Evolutionary conservation across 805 yeast species (phyloP).

Genomic region (Hanseniaspora lindneri): DNA sequence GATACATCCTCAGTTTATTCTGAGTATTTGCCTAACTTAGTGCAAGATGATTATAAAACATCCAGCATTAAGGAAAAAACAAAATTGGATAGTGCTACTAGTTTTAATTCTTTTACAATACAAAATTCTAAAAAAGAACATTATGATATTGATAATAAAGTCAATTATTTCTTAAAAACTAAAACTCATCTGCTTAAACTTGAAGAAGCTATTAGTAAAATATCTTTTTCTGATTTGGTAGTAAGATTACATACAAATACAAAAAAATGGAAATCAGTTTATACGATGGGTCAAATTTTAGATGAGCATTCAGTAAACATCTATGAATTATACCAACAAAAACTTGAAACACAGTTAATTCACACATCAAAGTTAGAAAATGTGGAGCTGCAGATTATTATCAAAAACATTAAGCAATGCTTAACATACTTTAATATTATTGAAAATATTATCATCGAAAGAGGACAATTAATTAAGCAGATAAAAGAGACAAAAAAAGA

Average conservation of each 20-base stretch:
- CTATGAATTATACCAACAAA: constrained; percentile 12
- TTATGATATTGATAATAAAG: too few species aligned
- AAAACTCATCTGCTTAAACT: not conserved
- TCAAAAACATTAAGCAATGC: not conserved
- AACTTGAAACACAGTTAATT: constrained; percentile 1
- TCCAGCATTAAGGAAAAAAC: too few species aligned
- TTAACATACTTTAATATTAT: constrained; percentile 19
- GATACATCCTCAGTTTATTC: too few species aligned
- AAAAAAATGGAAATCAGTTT: not conserved
- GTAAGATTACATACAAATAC: not conserved
- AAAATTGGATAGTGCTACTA: too few species aligned
- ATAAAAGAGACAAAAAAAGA: constrained; percentile 19
- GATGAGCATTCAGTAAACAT: not conserved
- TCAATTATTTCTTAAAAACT: too few species aligned
- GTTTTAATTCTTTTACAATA: too few species aligned
- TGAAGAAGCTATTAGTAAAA: not conserved
- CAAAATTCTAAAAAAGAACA: too few species aligned
- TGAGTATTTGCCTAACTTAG: too few species aligned
- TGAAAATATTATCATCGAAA: constrained; percentile 19
- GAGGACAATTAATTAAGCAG: constrained; percentile 20
- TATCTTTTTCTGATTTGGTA: not conserved
- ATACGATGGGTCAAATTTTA: not conserved
- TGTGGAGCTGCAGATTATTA: not conserved
- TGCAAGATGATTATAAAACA: too few species aligned
- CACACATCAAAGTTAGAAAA: constrained; percentile 1